Evolutionary conservation across 75 land plant genomes (phyloP), one percentile per base, ranked within the genome.

Genomic region (Cunninghamia lanceolata): DNA sequence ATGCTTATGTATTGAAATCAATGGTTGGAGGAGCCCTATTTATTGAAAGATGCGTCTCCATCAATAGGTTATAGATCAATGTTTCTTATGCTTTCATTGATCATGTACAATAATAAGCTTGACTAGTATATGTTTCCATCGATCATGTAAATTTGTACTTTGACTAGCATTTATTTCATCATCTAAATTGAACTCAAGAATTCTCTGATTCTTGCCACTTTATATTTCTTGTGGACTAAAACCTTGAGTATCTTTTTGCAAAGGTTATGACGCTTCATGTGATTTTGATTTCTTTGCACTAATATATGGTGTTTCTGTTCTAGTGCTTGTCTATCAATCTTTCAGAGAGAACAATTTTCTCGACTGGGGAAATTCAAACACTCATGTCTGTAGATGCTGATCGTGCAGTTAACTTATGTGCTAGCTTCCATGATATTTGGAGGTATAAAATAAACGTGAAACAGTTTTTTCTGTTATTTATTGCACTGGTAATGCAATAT

Each of bases 301-400:
- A 70, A 84, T 70, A 42, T 16, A 30, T 84, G 28, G 34, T 46
- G 30, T 85, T 73, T 71, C 85, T 89, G 76, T 0, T 47, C 1
- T 88, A 94, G 94, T 93, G 94, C 81, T 86, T 97, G 32, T 82
- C 59, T 87, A 84, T 96, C 66, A 91, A 87, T 87, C 42, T 96
- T 81, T 90, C 95, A 10, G 94, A 95, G 83, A 89, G 95, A 75
- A 94, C 92, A 81, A 85, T 84, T 83, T 96, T 97, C 86, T 96
- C 99, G 19, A 94, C 90, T 77, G 98, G 99, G 36, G 98, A 97
- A 90, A 93, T 97, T 87, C 99, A 97, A 84, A 97, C 99, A 38
- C 91, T 94, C 39, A 97, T 97, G 99, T 96, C 99, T 36, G 89
- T 97, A 17, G 99, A 97, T 91, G 94, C 92, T 83, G 98, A 94